Conservation (phyloP, 176 grass and related monocot species). For the Panicum miliaceum region DNA sequence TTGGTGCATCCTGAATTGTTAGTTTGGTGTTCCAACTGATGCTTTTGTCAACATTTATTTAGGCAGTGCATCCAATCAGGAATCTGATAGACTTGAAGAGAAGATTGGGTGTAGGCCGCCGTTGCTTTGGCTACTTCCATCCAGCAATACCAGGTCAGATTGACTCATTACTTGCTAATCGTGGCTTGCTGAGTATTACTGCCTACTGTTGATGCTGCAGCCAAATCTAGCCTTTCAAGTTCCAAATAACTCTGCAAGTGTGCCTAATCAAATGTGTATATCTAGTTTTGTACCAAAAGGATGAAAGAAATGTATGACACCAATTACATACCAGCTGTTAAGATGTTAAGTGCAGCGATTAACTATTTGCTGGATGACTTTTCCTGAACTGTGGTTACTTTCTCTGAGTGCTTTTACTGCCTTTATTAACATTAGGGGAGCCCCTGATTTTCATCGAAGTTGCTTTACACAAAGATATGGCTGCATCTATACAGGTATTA, state of each 20-base stretch:
- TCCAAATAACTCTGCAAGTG: background rate
- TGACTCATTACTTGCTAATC: background rate
- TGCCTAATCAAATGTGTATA: background rate
- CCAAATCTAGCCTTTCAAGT: background rate
- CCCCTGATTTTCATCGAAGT: constrained; percentile 98
- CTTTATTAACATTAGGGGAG: constrained; percentile 62
- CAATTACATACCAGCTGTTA: background rate
- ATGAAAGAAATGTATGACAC: background rate
- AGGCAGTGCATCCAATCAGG: constrained; percentile 96
- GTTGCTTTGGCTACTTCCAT: constrained; percentile 97
- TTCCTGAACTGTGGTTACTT: background rate
- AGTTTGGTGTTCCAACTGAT: constrained; percentile 13
- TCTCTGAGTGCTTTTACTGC: constrained; percentile 13
- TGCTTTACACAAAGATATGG: constrained; percentile 88
- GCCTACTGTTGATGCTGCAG: background rate
- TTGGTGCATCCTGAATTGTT: background rate
- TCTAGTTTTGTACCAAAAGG: background rate
- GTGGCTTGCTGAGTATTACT: constrained; percentile 5
- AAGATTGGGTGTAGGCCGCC: constrained; percentile 78
- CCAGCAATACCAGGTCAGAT: constrained; percentile 86
- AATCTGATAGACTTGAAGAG: constrained; percentile 98
- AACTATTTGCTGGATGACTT: background rate
- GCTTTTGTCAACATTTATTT: constrained; percentile 36
- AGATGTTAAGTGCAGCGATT: background rate
- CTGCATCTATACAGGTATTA: constrained; percentile 78